These are phyloP conservation scores for Xylaria polymorpha DNA, from an alignment of 2,329 filamentous ascomycete genomes.

Conservation along the genomic window DNA sequence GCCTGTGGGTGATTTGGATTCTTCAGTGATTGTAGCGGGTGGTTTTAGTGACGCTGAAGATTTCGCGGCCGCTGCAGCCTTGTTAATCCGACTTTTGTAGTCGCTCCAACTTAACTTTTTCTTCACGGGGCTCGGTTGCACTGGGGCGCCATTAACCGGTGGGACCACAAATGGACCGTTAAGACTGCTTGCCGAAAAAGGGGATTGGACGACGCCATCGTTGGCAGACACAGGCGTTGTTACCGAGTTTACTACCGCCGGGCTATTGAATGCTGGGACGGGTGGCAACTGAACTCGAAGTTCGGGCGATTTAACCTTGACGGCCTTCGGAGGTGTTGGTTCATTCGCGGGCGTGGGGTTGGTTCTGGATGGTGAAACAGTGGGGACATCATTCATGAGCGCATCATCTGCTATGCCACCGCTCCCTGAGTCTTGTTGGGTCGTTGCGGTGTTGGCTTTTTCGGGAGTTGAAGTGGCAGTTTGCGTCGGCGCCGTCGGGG, in stretches of 20 bases:
- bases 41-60: conserved; percentile 55
- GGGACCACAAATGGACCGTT: conserved; percentile 58
- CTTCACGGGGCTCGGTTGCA: conserved; percentile 69
- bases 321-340: conserved; percentile 14
- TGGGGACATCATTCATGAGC: conserved; percentile 52
- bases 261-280: conserved; percentile 61
- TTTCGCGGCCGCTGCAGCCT: conserved; percentile 60
- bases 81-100: conserved; percentile 70
- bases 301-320: conserved; percentile 43
- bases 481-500: conserved; percentile 50
- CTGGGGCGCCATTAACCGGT: conserved; percentile 57
- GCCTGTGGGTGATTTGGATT: conserved; percentile 54
- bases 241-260: conserved; percentile 51
- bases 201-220: conserved; percentile 61
- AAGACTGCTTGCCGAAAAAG: conserved; percentile 57
- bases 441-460: conserved; percentile 20
- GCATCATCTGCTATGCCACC: conserved; percentile 34
- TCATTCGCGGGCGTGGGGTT: conserved; percentile 19
- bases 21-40: conserved; percentile 53
- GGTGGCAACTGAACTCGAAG: conserved; percentile 67
- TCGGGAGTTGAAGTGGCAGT: conserved; percentile 34
- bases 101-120: conserved; percentile 76
- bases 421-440: not conserved
- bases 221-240: conserved; percentile 62
- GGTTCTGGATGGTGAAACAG: conserved; percentile 45